Conservation (phyloP, 441 rosid species). For the Arabidopsis hybrid region DNA sequence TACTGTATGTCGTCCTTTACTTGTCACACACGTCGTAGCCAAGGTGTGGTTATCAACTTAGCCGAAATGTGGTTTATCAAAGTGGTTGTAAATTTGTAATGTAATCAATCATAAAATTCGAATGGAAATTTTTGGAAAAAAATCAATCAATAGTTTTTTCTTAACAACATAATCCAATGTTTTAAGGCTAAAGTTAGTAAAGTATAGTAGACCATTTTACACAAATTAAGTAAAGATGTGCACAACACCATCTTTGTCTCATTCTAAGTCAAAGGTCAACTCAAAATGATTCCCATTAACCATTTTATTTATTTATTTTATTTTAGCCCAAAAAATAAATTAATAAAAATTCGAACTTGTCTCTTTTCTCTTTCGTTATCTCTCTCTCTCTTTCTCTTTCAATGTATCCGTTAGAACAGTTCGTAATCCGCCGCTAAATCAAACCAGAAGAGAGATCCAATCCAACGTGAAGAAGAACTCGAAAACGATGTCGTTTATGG, state of each 20-base stretch:
- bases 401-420: conserved; percentile 49
- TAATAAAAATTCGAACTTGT: conserved; percentile 3
- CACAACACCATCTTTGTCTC: conserved; percentile 2
- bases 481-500: conserved; percentile 36
- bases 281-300: conserved; percentile 28
- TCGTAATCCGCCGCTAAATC: conserved; percentile 7
- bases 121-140: too few relatives aligned
- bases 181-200: conserved; percentile 12
- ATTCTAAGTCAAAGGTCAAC: conserved; percentile 24
- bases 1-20: too few relatives aligned
- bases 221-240: conserved; percentile 19
- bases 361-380: neutral
- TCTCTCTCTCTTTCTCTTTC: conserved; percentile 38
- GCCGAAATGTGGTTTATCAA: too few relatives aligned
- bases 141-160: neutral
- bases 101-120: too few relatives aligned
- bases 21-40: too few relatives aligned
- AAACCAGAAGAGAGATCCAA: neutral
- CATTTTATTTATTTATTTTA: neutral
- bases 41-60: too few relatives aligned
- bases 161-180: conserved; percentile 11
- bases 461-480: neutral
- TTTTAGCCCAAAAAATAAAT: neutral
- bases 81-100: too few relatives aligned
- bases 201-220: neutral